phyloP scores from a whole-genome alignment of 768 basidiomycete genomes.

The Pisolithus orientalis region DNA sequence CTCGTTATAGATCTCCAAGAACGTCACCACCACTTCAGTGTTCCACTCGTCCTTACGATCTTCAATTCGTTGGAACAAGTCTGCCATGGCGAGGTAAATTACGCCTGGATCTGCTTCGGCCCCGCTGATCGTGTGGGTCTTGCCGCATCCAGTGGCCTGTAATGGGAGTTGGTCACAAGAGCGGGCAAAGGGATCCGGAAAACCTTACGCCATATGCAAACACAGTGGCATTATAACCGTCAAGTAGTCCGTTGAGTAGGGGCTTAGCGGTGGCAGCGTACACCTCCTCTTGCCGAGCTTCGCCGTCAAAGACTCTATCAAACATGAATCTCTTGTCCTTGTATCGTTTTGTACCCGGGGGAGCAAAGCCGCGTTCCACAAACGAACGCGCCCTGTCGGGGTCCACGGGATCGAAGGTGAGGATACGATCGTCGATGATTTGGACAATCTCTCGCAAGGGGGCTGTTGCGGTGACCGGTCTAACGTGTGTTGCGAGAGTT shows the following conservation, averaged over 20 bases:
- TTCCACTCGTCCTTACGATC: conserved; percentile 82
- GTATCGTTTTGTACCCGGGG: conserved; percentile 86
- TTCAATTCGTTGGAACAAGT: conserved; percentile 90
- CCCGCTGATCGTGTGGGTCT: conserved; percentile 98
- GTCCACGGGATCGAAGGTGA: conserved; percentile 95
- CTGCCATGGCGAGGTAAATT: conserved; percentile 95
- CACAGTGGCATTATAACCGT: conserved; percentile 95
- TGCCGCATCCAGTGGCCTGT: conserved; percentile 99
- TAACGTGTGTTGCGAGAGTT: conserved; percentile 66
- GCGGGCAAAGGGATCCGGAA: conserved; percentile 1
- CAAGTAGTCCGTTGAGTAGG: conserved; percentile 75
- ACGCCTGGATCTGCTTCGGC: conserved; percentile 83
- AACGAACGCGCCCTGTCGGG: conserved; percentile 76
- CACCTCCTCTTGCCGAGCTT: conserved; percentile 78
- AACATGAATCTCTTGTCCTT: conserved; percentile 98
- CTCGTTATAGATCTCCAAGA: conserved; percentile 99
- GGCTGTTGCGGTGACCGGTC: conserved; percentile 44
- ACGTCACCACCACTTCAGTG: conserved; percentile 86
- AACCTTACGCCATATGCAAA: conserved; percentile 94
- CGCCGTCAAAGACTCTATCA: conserved; percentile 83
- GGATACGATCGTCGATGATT: conserved; percentile 88
- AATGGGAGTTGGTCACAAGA: conserved; percentile 9
- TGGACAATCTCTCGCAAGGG: conserved; percentile 74
- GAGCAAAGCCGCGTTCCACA: conserved; percentile 77
- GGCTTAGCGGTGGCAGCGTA: conserved; percentile 84